Evolutionary conservation across 106 monocot genomes (phyloP).

Genomic region (Hemerocallis citrina): DNA sequence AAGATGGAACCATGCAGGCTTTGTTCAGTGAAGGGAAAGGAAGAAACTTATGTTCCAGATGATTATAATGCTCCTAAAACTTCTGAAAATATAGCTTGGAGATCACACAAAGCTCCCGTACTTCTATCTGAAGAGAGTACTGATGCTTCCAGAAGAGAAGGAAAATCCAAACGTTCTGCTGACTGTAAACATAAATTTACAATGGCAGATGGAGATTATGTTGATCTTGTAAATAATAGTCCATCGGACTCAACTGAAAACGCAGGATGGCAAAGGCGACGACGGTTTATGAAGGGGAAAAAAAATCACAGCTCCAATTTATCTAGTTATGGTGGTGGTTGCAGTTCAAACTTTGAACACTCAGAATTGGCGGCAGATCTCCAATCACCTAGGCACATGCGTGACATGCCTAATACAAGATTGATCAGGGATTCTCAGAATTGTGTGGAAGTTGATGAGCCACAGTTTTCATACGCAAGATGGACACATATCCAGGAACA

Average conservation of each 20-base stretch:
- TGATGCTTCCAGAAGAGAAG: slow-evolving; percentile 7
- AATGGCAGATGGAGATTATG: slow-evolving; percentile 1
- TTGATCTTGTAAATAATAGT: slow-evolving; percentile 3
- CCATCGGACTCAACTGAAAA: neutral
- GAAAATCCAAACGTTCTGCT: neutral
- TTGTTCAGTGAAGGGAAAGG: neutral
- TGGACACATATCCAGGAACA: neutral
- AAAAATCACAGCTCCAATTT: slow-evolving; percentile 15
- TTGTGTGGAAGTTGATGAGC: slow-evolving; percentile 25
- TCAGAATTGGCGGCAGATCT: slow-evolving; percentile 7
- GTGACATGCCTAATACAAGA: slow-evolving; percentile 7
- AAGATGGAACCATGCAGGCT: neutral
- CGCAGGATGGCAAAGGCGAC: neutral
- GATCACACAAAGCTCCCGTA: slow-evolving; percentile 6
- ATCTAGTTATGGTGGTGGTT: slow-evolving; percentile 18
- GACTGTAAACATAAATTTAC: neutral
- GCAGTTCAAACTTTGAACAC: slow-evolving; percentile 16
- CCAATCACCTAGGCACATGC: slow-evolving; percentile 10
- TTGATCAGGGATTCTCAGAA: slow-evolving; percentile 9
- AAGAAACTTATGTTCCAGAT: neutral
- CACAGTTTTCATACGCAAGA: slow-evolving; percentile 19
- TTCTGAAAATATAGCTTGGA: slow-evolving; percentile 14
- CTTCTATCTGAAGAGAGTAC: neutral
- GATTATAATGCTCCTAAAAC: neutral
- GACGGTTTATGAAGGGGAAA: slow-evolving; percentile 28